Conservation (phyloP, 495 filamentous ascomycete genomes). For the Hypomontagnella monticulosa region DNA sequence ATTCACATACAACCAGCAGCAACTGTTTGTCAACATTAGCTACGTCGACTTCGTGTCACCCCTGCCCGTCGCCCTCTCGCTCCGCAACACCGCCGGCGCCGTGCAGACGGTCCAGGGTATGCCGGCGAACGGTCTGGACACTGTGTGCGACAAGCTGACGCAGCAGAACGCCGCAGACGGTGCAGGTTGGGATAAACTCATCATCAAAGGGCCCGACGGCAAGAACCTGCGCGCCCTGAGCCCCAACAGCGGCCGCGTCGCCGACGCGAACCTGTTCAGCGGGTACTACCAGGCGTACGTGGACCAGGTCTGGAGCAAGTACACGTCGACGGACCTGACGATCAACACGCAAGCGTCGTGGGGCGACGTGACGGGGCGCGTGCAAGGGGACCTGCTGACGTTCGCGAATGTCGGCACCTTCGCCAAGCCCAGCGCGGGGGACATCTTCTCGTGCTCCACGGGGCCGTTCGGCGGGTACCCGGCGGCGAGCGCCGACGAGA, state of each 20-base stretch:
- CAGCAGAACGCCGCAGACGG: slow-evolving; percentile 64
- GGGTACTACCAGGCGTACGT: slow-evolving; percentile 73
- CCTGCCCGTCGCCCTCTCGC: slow-evolving; percentile 69
- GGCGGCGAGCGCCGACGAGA: slow-evolving; percentile 44
- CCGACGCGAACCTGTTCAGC: slow-evolving; percentile 62
- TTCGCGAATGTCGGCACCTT: slow-evolving; percentile 64
- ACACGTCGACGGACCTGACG: slow-evolving; percentile 57
- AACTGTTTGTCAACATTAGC: slow-evolving; percentile 79
- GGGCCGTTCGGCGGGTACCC: slow-evolving; percentile 68
- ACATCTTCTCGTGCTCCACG: slow-evolving; percentile 78
- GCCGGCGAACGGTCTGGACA: slow-evolving; percentile 64
- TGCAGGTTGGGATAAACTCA: slow-evolving; percentile 71
- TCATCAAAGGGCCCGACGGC: slow-evolving; percentile 61
- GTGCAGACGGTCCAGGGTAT: slow-evolving; percentile 68
- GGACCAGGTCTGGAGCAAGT: slow-evolving; percentile 69
- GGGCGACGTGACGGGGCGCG: slow-evolving; percentile 59
- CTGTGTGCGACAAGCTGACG: slow-evolving; percentile 61
- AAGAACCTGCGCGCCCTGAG: slow-evolving; percentile 68
- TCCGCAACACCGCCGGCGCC: slow-evolving; percentile 62
- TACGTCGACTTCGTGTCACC: slow-evolving; percentile 76
- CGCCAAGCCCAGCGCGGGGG: slow-evolving; percentile 63
- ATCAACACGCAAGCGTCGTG: slow-evolving; percentile 71
- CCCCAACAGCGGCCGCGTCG: slow-evolving; percentile 70
- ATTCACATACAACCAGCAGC: slow-evolving; percentile 73
- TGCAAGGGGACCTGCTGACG: slow-evolving; percentile 57